Evolutionary conservation across 2,329 filamentous ascomycete genomes (phyloP).

Genomic region (Stachybotrys elegans): DNA sequence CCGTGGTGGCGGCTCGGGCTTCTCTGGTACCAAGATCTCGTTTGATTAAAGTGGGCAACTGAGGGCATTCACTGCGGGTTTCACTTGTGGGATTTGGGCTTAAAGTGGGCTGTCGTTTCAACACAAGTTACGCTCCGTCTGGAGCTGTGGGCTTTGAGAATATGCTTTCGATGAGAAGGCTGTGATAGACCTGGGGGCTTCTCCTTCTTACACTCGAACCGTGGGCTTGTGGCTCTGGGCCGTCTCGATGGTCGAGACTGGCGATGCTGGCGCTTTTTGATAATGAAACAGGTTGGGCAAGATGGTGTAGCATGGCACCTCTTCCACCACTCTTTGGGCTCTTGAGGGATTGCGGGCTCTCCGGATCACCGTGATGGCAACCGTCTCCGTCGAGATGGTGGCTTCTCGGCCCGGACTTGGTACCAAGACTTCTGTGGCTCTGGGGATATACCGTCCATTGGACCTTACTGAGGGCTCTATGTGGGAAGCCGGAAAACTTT

Average conservation of each 20-base stretch:
- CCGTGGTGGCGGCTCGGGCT: constrained; percentile 42
- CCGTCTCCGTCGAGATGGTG: too few relatives aligned
- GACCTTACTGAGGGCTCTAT: too few relatives aligned
- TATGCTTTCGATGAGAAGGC: constrained; percentile 36
- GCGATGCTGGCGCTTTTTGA: constrained; percentile 27
- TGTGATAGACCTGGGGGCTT: constrained; percentile 53
- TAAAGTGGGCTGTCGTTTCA: constrained; percentile 53
- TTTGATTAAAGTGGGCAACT: constrained; percentile 45
- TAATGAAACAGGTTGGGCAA: constrained; percentile 15
- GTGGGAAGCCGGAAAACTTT: too few relatives aligned
- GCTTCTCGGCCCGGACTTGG: too few relatives aligned
- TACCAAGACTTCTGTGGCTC: too few relatives aligned
- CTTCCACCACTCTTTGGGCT: constrained; percentile 25
- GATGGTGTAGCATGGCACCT: constrained; percentile 18
- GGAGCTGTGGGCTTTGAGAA: constrained; percentile 49
- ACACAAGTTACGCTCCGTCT: constrained; percentile 29
- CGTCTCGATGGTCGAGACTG: constrained; percentile 10
- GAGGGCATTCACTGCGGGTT: constrained; percentile 40
- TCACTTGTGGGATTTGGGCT: constrained; percentile 35
- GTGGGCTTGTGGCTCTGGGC: constrained; percentile 32
- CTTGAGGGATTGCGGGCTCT: constrained; percentile 39
- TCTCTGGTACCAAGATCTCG: constrained; percentile 72
- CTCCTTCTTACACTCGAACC: constrained; percentile 25
- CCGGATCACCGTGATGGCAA: too few relatives aligned
- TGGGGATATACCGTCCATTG: too few relatives aligned